phyloP scores from a whole-genome alignment of 2,329 filamentous ascomycete species.

The Trichoderma cornu-damae region DNA sequence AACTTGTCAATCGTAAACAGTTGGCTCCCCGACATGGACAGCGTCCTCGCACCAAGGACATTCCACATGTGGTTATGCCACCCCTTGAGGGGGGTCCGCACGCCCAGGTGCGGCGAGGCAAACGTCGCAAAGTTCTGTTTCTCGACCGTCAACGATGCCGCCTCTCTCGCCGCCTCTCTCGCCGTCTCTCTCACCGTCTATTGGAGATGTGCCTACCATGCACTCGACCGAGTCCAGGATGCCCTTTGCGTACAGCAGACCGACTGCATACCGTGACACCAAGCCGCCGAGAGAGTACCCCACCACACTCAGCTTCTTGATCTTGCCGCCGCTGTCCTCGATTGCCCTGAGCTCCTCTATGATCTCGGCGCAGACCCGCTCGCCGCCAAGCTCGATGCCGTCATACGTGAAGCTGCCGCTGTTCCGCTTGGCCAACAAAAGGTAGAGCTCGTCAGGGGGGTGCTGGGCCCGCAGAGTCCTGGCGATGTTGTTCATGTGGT shows the following conservation, averaged over 20 bases:
- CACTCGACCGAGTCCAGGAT: slow-evolving; percentile 75
- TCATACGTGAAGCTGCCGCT: slow-evolving; percentile 67
- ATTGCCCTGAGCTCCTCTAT: slow-evolving; percentile 57
- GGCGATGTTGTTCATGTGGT: slow-evolving; percentile 64
- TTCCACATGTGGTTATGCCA: slow-evolving; percentile 70
- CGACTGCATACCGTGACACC: slow-evolving; percentile 79
- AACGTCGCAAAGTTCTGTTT: slow-evolving; percentile 87
- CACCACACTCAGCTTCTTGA: slow-evolving; percentile 77
- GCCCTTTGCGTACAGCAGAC: slow-evolving; percentile 74
- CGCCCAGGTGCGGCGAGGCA: slow-evolving; percentile 77
- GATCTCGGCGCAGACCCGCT: slow-evolving; percentile 62
- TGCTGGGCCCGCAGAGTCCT: slow-evolving; percentile 58
- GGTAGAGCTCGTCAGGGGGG: slow-evolving; percentile 58
- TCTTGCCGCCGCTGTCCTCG: slow-evolving; percentile 58
- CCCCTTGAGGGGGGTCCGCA: slow-evolving; percentile 62
- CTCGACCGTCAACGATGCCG: neutral
- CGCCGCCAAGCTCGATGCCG: slow-evolving; percentile 62
- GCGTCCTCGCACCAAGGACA: slow-evolving; percentile 70
- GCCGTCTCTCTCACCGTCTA: neutral
- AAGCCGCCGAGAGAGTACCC: slow-evolving; percentile 89
- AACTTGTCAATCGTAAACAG: slow-evolving; percentile 85
- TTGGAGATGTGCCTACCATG: slow-evolving; percentile 46
- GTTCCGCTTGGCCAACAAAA: slow-evolving; percentile 69
- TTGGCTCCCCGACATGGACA: slow-evolving; percentile 80
- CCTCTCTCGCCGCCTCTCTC: neutral